Percentiles rank a stretch among this genome's conserved stretches.
Conservation (phyloP, 139 green algal genomes). For the Coelastrella sp. region DNA sequence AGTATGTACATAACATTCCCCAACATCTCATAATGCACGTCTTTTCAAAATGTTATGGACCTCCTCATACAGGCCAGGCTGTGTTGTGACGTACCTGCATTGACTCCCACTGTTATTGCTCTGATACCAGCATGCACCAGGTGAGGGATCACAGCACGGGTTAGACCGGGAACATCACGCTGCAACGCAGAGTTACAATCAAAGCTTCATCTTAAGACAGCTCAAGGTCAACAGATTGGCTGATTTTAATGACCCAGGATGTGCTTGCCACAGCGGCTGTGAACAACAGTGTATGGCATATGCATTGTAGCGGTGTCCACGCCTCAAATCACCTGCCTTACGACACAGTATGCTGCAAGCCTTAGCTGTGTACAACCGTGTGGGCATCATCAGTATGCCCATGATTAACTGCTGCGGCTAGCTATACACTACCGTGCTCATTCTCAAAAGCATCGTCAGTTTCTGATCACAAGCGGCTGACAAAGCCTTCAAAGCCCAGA, state of each 20-base stretch:
- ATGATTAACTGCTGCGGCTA: too few species aligned
- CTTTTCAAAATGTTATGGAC: too few species aligned
- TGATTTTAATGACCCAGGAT: not conserved
- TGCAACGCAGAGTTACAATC: not conserved
- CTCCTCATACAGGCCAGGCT: too few species aligned
- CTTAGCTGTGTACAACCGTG: not conserved
- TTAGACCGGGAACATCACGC: slow-evolving; percentile 1
- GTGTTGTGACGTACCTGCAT: too few species aligned
- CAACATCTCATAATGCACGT: too few species aligned
- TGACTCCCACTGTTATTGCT: not conserved
- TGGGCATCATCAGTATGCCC: too few species aligned
- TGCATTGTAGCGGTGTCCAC: too few species aligned
- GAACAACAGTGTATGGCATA: not conserved
- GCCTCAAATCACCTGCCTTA: too few species aligned
- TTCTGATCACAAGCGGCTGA: not conserved
- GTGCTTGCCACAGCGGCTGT: not conserved
- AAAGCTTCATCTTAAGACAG: not conserved
- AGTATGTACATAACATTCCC: too few species aligned
- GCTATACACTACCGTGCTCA: too few species aligned
- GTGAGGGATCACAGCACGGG: not conserved
- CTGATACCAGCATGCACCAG: not conserved
- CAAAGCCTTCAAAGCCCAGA: not conserved
- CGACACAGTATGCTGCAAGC: not conserved
- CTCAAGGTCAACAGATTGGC: not conserved
- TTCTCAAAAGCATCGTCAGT: not conserved